phyloP scores from a whole-genome alignment of 768 basidiomycete species.

The Russula foetens region DNA sequence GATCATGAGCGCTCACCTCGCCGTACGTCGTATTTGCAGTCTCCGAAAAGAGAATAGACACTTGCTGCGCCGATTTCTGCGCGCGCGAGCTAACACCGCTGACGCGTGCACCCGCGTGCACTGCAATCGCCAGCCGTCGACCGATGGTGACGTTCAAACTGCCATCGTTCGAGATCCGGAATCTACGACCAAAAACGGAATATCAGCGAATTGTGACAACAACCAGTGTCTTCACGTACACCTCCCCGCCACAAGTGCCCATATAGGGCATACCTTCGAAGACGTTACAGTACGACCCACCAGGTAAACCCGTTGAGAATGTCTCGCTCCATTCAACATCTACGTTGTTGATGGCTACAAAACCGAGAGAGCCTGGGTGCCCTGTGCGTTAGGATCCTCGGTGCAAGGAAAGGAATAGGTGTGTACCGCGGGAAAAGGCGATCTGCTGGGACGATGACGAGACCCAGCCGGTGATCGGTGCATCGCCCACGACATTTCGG shows the following conservation, averaged over 20 bases:
- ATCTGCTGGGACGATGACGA: slow-evolving; percentile 51
- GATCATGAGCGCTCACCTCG: slow-evolving; percentile 33
- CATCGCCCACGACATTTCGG: slow-evolving; percentile 47
- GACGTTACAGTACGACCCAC: slow-evolving; percentile 58
- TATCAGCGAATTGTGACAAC: not conserved
- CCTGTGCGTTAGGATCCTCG: not conserved
- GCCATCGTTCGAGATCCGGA: slow-evolving; percentile 9
- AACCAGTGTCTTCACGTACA: slow-evolving; percentile 26
- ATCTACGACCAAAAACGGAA: slow-evolving; percentile 9
- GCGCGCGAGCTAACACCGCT: not conserved
- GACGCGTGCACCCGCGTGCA: slow-evolving; percentile 19
- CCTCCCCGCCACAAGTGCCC: slow-evolving; percentile 42
- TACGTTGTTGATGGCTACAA: slow-evolving; percentile 60
- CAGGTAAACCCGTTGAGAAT: slow-evolving; percentile 50
- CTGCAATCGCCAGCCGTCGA: slow-evolving; percentile 23
- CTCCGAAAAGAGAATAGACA: slow-evolving; percentile 34
- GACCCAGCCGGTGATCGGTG: slow-evolving; percentile 47
- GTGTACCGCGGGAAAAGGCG: slow-evolving; percentile 53
- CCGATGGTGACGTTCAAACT: slow-evolving; percentile 22
- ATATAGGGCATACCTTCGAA: slow-evolving; percentile 37
- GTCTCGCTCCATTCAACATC: slow-evolving; percentile 47
- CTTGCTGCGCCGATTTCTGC: not conserved
- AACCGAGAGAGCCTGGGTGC: slow-evolving; percentile 46
- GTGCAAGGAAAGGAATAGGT: not conserved
- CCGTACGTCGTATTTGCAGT: slow-evolving; percentile 50